Percentiles rank a stretch among this genome's conserved stretches.
Evolutionary conservation across 2,329 filamentous ascomycete genomes (phyloP).

Genomic region (Spiromastix sp.): DNA sequence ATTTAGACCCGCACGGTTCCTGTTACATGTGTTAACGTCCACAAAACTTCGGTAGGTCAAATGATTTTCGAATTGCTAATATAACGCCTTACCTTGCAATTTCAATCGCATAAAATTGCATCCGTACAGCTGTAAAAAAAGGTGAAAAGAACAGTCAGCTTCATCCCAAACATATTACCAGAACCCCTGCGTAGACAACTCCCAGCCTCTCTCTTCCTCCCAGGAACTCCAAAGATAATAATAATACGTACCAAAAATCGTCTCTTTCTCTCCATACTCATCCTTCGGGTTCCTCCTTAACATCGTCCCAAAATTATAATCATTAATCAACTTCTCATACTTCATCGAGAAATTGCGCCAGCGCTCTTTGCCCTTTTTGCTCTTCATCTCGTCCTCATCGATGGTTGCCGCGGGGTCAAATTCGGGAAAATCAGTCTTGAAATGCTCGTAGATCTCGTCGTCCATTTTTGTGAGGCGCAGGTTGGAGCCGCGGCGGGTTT

Average conservation of each 20-base stretch:
- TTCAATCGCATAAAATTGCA: slow-evolving; percentile 77
- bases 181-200: no score
- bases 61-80: not conserved
- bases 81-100: slow-evolving; percentile 49
- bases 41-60: not conserved
- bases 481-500: slow-evolving; percentile 78
- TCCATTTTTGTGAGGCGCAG: slow-evolving; percentile 89
- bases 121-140: slow-evolving; percentile 46
- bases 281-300: slow-evolving; percentile 64
- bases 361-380: slow-evolving; percentile 82
- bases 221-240: not conserved
- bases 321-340: slow-evolving; percentile 91
- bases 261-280: slow-evolving; percentile 81
- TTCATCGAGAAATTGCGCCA: slow-evolving; percentile 92
- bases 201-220: no score
- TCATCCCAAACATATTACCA: no score
- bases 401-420: slow-evolving; percentile 75
- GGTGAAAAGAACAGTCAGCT: no score
- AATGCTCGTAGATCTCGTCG: slow-evolving; percentile 86
- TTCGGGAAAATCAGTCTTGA: slow-evolving; percentile 80
- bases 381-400: slow-evolving; percentile 94
- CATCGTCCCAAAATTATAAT: slow-evolving; percentile 98
- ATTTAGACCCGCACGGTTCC: slow-evolving; percentile 79
- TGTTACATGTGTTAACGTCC: slow-evolving; percentile 24
- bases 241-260: slow-evolving; percentile 66